phyloP scores from a whole-genome alignment of 2,329 filamentous ascomycete genomes.

The Xylariaceae sp. region DNA sequence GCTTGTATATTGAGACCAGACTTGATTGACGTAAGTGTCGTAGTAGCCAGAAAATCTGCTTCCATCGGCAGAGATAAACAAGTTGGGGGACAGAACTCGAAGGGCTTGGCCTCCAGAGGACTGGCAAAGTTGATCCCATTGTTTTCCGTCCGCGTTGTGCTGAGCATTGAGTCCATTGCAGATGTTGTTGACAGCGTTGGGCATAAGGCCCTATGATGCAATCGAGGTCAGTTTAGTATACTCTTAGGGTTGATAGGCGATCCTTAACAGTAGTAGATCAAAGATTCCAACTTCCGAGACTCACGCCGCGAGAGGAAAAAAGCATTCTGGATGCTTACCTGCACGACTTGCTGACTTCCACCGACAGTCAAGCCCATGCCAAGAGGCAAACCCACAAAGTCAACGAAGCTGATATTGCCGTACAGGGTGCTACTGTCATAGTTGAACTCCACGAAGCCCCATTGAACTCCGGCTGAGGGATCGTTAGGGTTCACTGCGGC shows the following conservation, averaged over 20 bases:
- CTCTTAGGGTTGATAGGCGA: too few relatives aligned
- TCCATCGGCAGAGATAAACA: slow-evolving; percentile 35
- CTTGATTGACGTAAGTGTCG: slow-evolving; percentile 41
- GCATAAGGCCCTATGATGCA: slow-evolving; percentile 38
- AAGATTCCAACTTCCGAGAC: too few relatives aligned
- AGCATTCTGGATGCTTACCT: too few relatives aligned
- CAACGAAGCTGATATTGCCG: slow-evolving; percentile 49
- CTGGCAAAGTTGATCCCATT: slow-evolving; percentile 43
- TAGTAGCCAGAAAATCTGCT: slow-evolving; percentile 40
- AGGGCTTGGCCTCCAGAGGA: slow-evolving; percentile 34
- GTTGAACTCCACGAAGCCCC: slow-evolving; percentile 49
- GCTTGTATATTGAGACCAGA: slow-evolving; percentile 40
- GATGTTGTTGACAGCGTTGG: slow-evolving; percentile 34
- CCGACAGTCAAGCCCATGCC: slow-evolving; percentile 42
- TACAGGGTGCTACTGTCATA: slow-evolving; percentile 36
- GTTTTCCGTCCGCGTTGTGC: slow-evolving; percentile 33
- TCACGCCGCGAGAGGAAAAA: too few relatives aligned
- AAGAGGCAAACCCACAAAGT: slow-evolving; percentile 48
- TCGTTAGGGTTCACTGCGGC: slow-evolving; percentile 42
- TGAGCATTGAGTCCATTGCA: slow-evolving; percentile 40
- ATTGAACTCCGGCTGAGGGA: slow-evolving; percentile 41
- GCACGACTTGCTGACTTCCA: slow-evolving; percentile 41
- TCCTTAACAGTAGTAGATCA: too few relatives aligned
- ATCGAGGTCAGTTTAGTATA: too few relatives aligned
- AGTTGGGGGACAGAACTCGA: slow-evolving; percentile 43